A percentile compares a stretch with the other conserved stretches of the same genome.
phyloP scores from a whole-genome alignment of 176 grass and related monocot species.

The Leersia perrieri region DNA sequence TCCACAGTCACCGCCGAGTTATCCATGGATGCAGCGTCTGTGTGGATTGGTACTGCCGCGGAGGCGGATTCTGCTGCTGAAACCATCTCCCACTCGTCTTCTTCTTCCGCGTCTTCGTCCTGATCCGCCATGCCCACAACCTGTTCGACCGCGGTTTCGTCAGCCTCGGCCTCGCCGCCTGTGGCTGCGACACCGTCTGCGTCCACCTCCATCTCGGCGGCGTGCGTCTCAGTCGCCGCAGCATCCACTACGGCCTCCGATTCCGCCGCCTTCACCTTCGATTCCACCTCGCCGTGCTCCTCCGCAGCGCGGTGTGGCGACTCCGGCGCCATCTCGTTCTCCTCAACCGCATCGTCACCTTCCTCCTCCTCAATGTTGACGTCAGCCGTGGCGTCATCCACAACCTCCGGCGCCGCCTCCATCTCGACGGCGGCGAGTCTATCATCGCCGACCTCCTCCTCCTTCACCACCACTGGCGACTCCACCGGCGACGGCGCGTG shows the following conservation, averaged over 20 bases:
- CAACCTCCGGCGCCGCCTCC: neutral
- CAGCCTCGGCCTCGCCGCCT: neutral
- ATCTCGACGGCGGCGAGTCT: too few relatives aligned
- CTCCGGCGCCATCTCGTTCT: neutral
- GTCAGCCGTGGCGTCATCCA: neutral
- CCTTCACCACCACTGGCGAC: too few relatives aligned
- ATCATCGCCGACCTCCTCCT: too few relatives aligned
- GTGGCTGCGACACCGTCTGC: too few relatives aligned
- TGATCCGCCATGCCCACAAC: neutral
- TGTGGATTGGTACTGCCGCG: neutral
- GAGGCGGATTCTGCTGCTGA: neutral
- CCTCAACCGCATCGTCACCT: neutral
- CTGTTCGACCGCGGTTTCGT: neutral
- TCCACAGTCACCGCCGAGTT: too few relatives aligned
- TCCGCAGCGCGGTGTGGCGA: accelerated
- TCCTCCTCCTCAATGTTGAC: neutral
- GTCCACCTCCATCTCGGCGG: conserved; percentile 17
- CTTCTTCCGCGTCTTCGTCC: neutral
- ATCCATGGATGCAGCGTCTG: too few relatives aligned
- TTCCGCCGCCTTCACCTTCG: neutral
- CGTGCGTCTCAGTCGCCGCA: neutral
- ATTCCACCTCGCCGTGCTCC: neutral
- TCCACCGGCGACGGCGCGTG: neutral
- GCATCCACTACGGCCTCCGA: neutral
- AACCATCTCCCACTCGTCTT: conserved; percentile 44